Base-by-base conservation (phyloP, 2,329 filamentous ascomycete genomes). In the Keithomyces neogunnii region DNA sequence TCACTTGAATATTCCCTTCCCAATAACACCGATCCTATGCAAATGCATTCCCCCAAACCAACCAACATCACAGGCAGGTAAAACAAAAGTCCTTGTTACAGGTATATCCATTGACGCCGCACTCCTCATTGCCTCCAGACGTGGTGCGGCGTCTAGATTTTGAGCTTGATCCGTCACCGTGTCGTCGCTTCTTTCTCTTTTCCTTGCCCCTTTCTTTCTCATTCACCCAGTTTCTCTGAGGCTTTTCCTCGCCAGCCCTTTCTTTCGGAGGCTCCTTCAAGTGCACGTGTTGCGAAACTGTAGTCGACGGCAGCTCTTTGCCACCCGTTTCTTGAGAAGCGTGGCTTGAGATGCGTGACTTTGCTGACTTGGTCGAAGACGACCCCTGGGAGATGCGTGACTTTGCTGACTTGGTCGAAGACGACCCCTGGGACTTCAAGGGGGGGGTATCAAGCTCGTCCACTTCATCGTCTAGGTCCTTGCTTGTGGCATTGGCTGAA, bases 81-180 rank as follows among this genome's bases (percentile, higher is more conserved):
- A 85, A 82, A 63, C 81, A 84, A 65, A 83, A 84, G 54, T 79
- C 74, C 50, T 76, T 69, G 3, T 73, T 73, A 54, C 81, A 84
- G 13, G 65, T 67, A 60, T 77, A 83, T 10, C 76, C 80, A 56
- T 74, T 72, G 55, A 76, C 66, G 3, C 81, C 81, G 53, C 81
- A 84, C 11, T 68, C 68, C 48, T 75, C 68, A 56, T 70, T 57
- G 11, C 73, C 72, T 1, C 78, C 78, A 2, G 76, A 72, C 0
- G 77, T 77, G 8, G 77, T 80, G 19, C 19, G 19, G 19, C 19
- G 56, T 67, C 5, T 13, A 6, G 38, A 40, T 10, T 44, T 44
- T 44, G 40, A 44, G 40, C 57, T 53, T 13, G 53, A 55, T 5
- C 44, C 46, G n/a, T 51, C 43, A n/a, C 49, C 35, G 28, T 50